These are phyloP conservation scores for Cryptococcus amylolentus DNA, from an alignment of 1,284 basidiomycete species.

Conservation along the genomic window DNA sequence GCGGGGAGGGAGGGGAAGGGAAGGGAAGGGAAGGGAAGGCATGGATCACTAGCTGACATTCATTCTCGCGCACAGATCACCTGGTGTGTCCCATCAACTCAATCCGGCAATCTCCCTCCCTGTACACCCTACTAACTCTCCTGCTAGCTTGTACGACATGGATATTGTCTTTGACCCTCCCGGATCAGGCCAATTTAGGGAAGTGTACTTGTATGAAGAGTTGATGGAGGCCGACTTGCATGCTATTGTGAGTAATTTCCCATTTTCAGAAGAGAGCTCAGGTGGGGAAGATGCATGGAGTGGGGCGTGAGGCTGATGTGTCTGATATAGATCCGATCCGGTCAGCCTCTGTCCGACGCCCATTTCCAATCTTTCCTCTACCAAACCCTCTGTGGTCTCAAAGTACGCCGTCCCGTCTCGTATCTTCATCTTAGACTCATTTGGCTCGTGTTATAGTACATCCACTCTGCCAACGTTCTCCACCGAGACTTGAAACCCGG, in stretches of 20 bases:
- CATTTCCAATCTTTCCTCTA: constrained; percentile 99
- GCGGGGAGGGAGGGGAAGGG: too few relatives aligned
- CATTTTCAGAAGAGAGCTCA: too few relatives aligned
- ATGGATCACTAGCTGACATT: not conserved
- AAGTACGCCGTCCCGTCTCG: constrained; percentile 38
- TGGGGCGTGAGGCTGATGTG: not conserved
- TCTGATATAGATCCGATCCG: constrained; percentile 77
- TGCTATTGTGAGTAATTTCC: constrained; percentile 69
- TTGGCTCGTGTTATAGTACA: constrained; percentile 61
- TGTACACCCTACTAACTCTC: not conserved
- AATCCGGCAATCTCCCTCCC: not conserved
- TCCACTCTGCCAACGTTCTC: constrained; percentile 96
- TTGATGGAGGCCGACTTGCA: constrained; percentile 99
- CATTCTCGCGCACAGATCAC: constrained; percentile 42
- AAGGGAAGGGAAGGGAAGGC: too few relatives aligned
- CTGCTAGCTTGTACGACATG: constrained; percentile 80
- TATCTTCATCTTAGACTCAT: not conserved
- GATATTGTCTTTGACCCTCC: constrained; percentile 82
- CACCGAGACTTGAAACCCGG: constrained; percentile 96
- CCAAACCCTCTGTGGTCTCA: constrained; percentile 95
- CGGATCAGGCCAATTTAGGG: constrained; percentile 80
- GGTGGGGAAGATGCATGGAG: too few relatives aligned
- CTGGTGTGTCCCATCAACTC: constrained; percentile 13
- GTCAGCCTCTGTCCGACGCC: constrained; percentile 94
- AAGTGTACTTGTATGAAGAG: constrained; percentile 95